Evolutionary conservation across 768 basidiomycete genomes (phyloP).

Genomic region (Ramaria rubella): DNA sequence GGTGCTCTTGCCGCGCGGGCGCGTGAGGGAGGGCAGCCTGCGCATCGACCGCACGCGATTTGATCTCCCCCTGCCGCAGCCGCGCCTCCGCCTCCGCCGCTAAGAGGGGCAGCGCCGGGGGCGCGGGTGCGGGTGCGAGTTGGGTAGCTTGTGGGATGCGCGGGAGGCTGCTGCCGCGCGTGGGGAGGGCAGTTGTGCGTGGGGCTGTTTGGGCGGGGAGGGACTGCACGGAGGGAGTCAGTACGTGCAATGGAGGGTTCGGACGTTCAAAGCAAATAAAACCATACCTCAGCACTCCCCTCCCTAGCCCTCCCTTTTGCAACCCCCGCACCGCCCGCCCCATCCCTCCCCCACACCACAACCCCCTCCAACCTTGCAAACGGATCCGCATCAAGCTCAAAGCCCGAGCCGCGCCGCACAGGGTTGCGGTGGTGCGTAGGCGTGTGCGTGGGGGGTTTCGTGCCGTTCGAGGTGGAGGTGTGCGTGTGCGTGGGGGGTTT

Average conservation of each 20-base stretch:
- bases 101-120: too few relatives aligned
- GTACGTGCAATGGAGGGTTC: too few relatives aligned
- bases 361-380: neutral
- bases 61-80: neutral
- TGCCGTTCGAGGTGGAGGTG: too few relatives aligned
- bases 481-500: neutral
- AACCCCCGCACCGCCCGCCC: neutral
- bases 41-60: neutral
- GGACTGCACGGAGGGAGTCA: too few relatives aligned
- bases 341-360: neutral
- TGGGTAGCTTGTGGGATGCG: too few relatives aligned
- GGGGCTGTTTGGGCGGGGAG: too few relatives aligned
- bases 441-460: neutral
- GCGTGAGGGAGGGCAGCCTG: neutral
- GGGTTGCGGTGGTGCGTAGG: too few relatives aligned
- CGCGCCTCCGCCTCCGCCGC: neutral
- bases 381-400: neutral
- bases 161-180: too few relatives aligned
- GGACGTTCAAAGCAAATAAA: neutral
- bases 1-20: neutral
- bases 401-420: too few relatives aligned
- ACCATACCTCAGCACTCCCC: neutral
- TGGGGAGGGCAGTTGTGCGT: too few relatives aligned
- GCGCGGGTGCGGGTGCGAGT: too few relatives aligned
- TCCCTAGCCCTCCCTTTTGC: too few relatives aligned